A percentile compares a stretch with the other conserved stretches of the same genome.
Evolutionary conservation across 192 early-diverging fungal genomes (phyloP).

Genomic region (Kickxella alabastrina): DNA sequence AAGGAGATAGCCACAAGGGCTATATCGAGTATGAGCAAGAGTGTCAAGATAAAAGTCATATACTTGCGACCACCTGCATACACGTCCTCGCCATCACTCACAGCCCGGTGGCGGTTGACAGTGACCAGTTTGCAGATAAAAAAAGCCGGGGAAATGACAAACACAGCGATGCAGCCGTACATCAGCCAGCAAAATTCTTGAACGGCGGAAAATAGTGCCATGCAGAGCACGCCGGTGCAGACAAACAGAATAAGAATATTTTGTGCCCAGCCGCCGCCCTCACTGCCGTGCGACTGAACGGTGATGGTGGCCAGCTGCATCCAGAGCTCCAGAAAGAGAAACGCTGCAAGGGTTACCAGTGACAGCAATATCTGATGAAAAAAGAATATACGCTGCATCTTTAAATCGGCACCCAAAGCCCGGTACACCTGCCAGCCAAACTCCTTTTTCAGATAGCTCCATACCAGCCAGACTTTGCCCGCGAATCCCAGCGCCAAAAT

Average conservation of each 20-base stretch:
- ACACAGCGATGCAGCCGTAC: slow-evolving; percentile 16
- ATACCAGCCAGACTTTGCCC: slow-evolving; percentile 21
- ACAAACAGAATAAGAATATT: slow-evolving; percentile 7
- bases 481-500: slow-evolving; percentile 13
- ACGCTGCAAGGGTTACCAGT: slow-evolving; percentile 23
- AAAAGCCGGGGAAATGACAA: slow-evolving; percentile 12
- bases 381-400: slow-evolving; percentile 49
- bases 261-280: slow-evolving; percentile 18
- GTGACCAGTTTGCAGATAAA: slow-evolving; percentile 43
- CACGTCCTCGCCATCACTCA: neutral
- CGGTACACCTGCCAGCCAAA: slow-evolving; percentile 52
- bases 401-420: slow-evolving; percentile 42
- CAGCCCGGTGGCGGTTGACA: slow-evolving; percentile 4
- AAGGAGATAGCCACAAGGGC: slow-evolving; percentile 6
- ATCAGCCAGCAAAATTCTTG: slow-evolving; percentile 39
- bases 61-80: slow-evolving; percentile 14
- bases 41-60: slow-evolving; percentile 15
- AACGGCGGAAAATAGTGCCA: slow-evolving; percentile 25
- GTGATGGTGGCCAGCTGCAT: slow-evolving; percentile 54
- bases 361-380: slow-evolving; percentile 34
- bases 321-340: slow-evolving; percentile 42
- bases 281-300: slow-evolving; percentile 13
- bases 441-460: slow-evolving; percentile 35
- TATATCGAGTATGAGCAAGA: slow-evolving; percentile 19
- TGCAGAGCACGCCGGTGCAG: slow-evolving; percentile 9